Base-by-base conservation (phyloP, 116 monocot genomes). In the Cymodocea nodosa region DNA sequence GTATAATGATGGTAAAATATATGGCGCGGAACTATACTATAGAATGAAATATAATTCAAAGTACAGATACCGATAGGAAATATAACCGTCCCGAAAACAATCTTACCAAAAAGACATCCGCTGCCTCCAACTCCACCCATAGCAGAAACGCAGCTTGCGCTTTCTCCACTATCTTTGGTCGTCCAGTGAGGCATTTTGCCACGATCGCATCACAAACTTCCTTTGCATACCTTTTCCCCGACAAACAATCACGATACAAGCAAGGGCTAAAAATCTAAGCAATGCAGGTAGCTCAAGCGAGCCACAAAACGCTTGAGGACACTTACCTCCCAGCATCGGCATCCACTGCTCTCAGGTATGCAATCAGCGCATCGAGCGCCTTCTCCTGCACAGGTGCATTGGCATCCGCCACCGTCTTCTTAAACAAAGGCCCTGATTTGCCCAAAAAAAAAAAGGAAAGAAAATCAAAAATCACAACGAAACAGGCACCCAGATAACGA, bases 301-400 rank as follows among this genome's bases (percentile, higher is more conserved):
- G 15, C 15, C 53, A 55, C 13, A 12, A 1, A 18, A 1, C 15
- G 4, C 65, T 50, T 23, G 10, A 0, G n/a, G 4, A 55, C 20
- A 17, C 23, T 53, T 52, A 92, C 99, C 99, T 99, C 17, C 78
- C 85, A 3, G 69, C 84, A 73, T 99, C 99, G 6, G 99, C 82
- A 80, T 99, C 99, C 5, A 92, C 99, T 9, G 92, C 99, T 36
- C 74, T 76, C 60, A 87, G 61, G 66, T 81, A 99, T 3, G 99
- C 84, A 72, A 99, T 68, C 50, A 99, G 68, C n/a, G 89, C 89
- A 70, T 99, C 99, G 0, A 99, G 79, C 18, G 99, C 99, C 84
- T 99, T 99, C 78, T 99, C 99, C 87, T 99, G 92, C 20, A 92
- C 99, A 0, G 99, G 92, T 0, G 99, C 99, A 70, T 92, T 99